These are phyloP conservation scores for Exophiala sp. DNA, from an alignment of 2,329 filamentous ascomycete genomes.

Conservation along the genomic window DNA sequence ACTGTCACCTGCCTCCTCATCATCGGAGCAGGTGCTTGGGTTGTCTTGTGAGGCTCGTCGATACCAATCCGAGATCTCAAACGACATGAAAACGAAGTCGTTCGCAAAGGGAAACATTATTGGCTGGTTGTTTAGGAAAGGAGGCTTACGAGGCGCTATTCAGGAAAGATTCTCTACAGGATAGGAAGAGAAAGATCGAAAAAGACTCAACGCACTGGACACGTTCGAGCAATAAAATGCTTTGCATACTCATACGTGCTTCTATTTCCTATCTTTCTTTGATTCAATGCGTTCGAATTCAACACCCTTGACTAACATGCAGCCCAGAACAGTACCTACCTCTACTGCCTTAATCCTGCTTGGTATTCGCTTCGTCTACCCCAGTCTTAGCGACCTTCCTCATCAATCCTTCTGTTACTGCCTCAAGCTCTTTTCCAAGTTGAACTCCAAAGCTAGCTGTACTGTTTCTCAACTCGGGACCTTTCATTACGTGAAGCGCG, in stretches of 20 bases:
- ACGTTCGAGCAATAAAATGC: not conserved
- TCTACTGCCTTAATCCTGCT: not conserved
- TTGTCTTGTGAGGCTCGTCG: not conserved
- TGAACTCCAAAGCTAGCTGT: conserved; percentile 15
- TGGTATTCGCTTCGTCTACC: not conserved
- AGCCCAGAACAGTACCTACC: too few relatives aligned
- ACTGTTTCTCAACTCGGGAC: conserved; percentile 11
- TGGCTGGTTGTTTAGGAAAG: not conserved
- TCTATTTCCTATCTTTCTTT: not conserved
- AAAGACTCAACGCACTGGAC: not conserved
- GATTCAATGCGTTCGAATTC: not conserved
- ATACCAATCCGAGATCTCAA: too few relatives aligned
- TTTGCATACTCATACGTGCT: not conserved
- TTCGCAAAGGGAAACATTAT: not conserved
- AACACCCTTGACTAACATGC: not conserved
- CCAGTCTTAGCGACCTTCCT: conserved; percentile 12
- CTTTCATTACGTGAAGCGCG: not conserved
- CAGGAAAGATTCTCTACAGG: not conserved
- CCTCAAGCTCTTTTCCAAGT: conserved; percentile 14
- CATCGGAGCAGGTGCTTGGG: not conserved
- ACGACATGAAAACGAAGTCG: not conserved
- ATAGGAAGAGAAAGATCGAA: not conserved
- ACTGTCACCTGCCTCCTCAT: not conserved
- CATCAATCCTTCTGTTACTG: conserved; percentile 12
- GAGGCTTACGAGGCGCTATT: not conserved